Conservation (phyloP, 371 early-diverging fungal genomes). For the Cokeromyces recurvatus region DNA sequence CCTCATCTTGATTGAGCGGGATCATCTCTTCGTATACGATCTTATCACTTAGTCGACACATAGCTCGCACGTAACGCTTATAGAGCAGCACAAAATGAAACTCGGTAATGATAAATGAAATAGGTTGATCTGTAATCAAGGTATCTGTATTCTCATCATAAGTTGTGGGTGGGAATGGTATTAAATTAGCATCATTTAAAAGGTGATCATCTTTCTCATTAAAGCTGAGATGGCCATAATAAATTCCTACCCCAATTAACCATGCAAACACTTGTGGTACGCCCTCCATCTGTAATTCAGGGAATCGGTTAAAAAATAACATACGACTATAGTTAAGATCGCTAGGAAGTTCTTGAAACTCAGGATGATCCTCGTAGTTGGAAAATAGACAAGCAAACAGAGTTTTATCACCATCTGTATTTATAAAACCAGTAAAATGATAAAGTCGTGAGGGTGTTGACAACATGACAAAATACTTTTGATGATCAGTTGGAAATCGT, state of each 20-base stretch:
- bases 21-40: conserved; percentile 79
- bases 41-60: conserved; percentile 75
- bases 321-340: conserved; percentile 54
- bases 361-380: conserved; percentile 56
- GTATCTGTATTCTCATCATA: conserved; percentile 40
- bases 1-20: conserved; percentile 51
- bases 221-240: conserved; percentile 52
- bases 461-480: conserved; percentile 66
- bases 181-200: conserved; percentile 67
- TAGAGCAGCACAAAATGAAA: conserved; percentile 87
- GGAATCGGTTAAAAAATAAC: conserved; percentile 63
- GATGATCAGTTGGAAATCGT: conserved; percentile 58
- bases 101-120: conserved; percentile 76
- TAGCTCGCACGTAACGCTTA: conserved; percentile 65
- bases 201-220: conserved; percentile 61
- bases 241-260: conserved; percentile 83
- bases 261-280: conserved; percentile 72
- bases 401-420: conserved; percentile 31
- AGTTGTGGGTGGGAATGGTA: conserved; percentile 65
- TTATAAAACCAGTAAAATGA: conserved; percentile 73
- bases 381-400: conserved; percentile 63
- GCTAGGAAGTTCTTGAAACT: conserved; percentile 75
- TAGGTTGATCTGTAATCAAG: conserved; percentile 54
- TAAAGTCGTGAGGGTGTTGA: conserved; percentile 82
- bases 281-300: conserved; percentile 63